Conservation (phyloP, 345 rosid genomes). For the Bruguiera sexangula region DNA sequence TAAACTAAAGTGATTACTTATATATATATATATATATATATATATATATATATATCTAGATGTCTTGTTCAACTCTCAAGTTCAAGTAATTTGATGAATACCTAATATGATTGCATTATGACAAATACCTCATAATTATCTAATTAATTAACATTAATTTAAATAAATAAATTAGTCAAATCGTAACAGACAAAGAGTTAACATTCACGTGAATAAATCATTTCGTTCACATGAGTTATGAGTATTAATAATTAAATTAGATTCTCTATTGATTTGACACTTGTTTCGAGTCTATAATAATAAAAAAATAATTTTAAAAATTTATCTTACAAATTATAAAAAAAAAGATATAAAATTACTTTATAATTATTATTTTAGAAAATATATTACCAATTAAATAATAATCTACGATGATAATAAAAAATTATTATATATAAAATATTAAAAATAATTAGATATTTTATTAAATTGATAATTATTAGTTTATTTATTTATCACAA, state of each 20-base stretch:
- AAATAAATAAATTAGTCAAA: background rate
- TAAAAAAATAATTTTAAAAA: background rate
- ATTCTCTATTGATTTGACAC: background rate
- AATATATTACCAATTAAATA: too few species aligned
- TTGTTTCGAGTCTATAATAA: background rate
- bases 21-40: too few species aligned
- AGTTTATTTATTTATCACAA: too few species aligned
- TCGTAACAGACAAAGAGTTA: background rate
- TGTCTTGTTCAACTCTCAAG: background rate
- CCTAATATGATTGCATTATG: background rate
- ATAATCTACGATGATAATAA: too few species aligned
- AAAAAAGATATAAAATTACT: accelerated
- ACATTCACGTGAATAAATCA: slow-evolving; percentile 1
- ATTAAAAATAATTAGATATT: accelerated
- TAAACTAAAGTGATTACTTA: background rate
- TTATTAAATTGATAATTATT: too few species aligned
- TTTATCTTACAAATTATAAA: too few species aligned
- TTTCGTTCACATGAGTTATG: background rate
- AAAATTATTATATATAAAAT: too few species aligned
- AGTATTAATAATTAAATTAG: slow-evolving; percentile 8
- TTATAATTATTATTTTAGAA: too few species aligned
- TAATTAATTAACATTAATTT: background rate
- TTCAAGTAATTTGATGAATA: background rate
- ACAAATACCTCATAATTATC: background rate
- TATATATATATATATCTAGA: background rate